phyloP scores from a whole-genome alignment of 768 basidiomycete genomes.

The Lepiota venenata region DNA sequence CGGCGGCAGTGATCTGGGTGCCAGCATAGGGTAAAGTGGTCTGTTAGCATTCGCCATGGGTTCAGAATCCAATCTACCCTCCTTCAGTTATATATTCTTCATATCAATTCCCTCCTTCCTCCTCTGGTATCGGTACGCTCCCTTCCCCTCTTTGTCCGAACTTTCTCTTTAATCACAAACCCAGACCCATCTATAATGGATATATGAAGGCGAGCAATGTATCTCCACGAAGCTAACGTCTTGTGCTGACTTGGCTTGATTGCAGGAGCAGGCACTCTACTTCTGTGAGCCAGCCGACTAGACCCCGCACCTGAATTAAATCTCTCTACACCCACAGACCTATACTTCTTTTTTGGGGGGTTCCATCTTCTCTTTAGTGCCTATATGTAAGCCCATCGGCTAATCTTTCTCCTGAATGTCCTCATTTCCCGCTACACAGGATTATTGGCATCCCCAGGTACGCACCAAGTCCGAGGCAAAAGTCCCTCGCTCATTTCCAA shows the following conservation, averaged over 20 bases:
- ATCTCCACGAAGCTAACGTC: constrained; percentile 14
- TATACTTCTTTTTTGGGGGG: constrained; percentile 96
- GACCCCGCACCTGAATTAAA: constrained; percentile 24
- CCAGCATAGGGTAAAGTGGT: constrained; percentile 69
- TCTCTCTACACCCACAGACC: constrained; percentile 52
- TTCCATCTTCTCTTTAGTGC: constrained; percentile 92
- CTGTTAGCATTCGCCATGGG: constrained; percentile 14
- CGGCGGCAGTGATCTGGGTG: constrained; percentile 78
- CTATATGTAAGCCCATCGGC: constrained; percentile 68
- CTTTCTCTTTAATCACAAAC: constrained; percentile 16
- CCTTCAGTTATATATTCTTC: constrained; percentile 68
- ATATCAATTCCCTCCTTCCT: constrained; percentile 83
- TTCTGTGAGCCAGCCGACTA: constrained; percentile 62
- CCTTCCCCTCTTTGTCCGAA: constrained; percentile 10
- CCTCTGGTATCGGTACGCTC: constrained; percentile 86
- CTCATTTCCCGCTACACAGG: constrained; percentile 46
- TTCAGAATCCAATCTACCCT: constrained; percentile 20
- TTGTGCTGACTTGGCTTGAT: constrained; percentile 17
- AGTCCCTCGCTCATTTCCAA: constrained; percentile 16
- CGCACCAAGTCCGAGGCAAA: constrained; percentile 33
- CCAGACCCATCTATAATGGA: constrained; percentile 93
- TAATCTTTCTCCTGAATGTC: constrained; percentile 22
- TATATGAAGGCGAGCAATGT: constrained; percentile 80
- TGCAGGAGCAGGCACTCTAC: constrained; percentile 88
- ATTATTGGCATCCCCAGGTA: constrained; percentile 91